Conservation (phyloP, 768 basidiomycete species). For the Clitopilus hobsonii region DNA sequence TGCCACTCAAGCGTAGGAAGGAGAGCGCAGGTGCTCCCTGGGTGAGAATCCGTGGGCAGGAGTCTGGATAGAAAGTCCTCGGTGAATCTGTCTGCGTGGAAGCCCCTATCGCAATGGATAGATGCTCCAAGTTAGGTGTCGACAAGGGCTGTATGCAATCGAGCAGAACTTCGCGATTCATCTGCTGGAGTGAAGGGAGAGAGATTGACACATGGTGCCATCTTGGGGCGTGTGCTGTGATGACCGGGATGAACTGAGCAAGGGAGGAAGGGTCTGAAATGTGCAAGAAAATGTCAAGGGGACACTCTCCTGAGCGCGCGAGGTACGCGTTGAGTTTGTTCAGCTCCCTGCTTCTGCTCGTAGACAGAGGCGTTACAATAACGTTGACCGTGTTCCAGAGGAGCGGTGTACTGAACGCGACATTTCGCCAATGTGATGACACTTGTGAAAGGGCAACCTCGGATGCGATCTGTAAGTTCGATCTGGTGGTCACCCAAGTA, state of each 20-base stretch:
- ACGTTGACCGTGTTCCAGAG: constrained; percentile 40
- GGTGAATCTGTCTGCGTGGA: constrained; percentile 15
- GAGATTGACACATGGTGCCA: constrained; percentile 35
- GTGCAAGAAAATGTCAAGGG: constrained; percentile 30
- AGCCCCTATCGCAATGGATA: constrained; percentile 31
- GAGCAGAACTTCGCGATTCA: constrained; percentile 21
- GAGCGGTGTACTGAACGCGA: constrained; percentile 33
- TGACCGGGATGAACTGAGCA: constrained; percentile 21
- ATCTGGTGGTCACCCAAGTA: constrained; percentile 2
- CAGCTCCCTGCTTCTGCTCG: constrained; percentile 12
- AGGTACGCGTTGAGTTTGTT: constrained; percentile 30
- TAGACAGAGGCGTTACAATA: constrained; percentile 17
- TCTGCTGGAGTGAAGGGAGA: constrained; percentile 16
- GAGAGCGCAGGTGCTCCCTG: constrained; percentile 26
- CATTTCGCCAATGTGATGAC: constrained; percentile 37
- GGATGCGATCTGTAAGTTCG: constrained; percentile 16
- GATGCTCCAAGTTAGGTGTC: constrained; percentile 31
- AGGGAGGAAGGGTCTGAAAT: constrained; percentile 20
- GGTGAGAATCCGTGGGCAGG: constrained; percentile 25
- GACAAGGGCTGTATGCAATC: constrained; percentile 6
- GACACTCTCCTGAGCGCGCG: constrained; percentile 29
- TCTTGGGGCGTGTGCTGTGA: constrained; percentile 29
- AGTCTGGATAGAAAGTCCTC: constrained; percentile 22
- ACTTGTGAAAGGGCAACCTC: constrained; percentile 40
- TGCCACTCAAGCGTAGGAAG: constrained; percentile 38